Evolutionary conservation across 331 rosid species (phyloP), one percentile per base, ranked within the genome.

Genomic region (Malus hybrid): DNA sequence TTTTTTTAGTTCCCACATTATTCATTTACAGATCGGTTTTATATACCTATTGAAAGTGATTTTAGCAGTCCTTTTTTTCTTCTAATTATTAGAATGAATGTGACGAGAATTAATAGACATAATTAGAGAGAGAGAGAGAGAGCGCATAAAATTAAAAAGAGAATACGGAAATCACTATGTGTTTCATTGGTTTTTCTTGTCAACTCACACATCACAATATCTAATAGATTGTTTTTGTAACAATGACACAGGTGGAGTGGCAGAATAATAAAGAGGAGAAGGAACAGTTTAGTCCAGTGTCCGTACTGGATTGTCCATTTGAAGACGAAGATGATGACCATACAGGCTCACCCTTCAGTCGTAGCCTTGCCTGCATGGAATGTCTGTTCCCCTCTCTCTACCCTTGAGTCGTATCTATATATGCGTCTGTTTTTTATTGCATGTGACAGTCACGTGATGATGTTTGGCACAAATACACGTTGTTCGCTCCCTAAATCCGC

Each of bases 261-360:
- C 7, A 66, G 33, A 87, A 76, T 27, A 27, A 33, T 18, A 91
- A 86, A 64, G 88, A 81, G 46, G 88, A 81, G 75, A 91, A 94
- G 72, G 92, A 88, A 69, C 99, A 92, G 59, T 83, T 85, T 19
- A 94, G 99, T 79, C 99, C 99, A 10, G 86, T 90, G 13, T 94
- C 99, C 1, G 85, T 89, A 65, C 83, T 92, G 71, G 92, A 90
- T 61, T 84, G 91, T 67, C 93, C 92, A 10, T 90, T 92, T 66
- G 82, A 87, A 78, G 94, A 93, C 15, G 98, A 93, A 66, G 87
- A 90, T 66, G 89, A 91, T 61, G 86, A 15, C 19, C 19, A 80
- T 3, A 61, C 72, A 1, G 52, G 50, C 68, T 82, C 88, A 29
- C 83, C 83, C 46, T 82, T 72, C 46, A 72, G 79, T 27, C 70